phyloP scores from a whole-genome alignment of 23 red algal genomes.

The Gracilaria caudata region DNA sequence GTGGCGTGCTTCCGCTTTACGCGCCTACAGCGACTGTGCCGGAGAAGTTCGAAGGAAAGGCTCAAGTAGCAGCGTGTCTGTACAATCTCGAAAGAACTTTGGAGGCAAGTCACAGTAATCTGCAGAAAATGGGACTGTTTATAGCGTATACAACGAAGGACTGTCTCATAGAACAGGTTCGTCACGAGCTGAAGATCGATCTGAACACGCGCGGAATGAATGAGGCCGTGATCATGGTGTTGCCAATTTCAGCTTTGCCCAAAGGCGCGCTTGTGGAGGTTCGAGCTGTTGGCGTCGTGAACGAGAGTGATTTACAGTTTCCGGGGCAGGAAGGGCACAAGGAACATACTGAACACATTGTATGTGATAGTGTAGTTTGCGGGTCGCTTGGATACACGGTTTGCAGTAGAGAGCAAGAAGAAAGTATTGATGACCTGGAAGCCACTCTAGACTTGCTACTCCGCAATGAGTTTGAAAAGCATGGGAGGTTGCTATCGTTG shows the following conservation, averaged over 20 bases:
- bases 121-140: slow-evolving; percentile 43
- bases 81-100: slow-evolving; percentile 76
- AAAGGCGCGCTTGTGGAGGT: slow-evolving; percentile 72
- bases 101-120: slow-evolving; percentile 36
- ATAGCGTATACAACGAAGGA: slow-evolving; percentile 40
- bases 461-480: neutral
- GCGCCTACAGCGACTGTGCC: slow-evolving; percentile 68
- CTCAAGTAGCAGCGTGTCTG: slow-evolving; percentile 59
- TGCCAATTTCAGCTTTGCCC: slow-evolving; percentile 61
- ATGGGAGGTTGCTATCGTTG: neutral
- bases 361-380: neutral
- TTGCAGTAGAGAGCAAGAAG: neutral
- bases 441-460: neutral
- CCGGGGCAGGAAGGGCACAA: neutral
- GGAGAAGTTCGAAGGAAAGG: slow-evolving; percentile 13
- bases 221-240: slow-evolving; percentile 1
- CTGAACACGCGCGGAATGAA: neutral
- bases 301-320: slow-evolving; percentile 3
- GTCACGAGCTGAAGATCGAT: neutral
- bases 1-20: slow-evolving; percentile 80
- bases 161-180: neutral
- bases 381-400: slow-evolving; percentile 7
- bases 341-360: neutral
- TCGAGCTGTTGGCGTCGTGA: slow-evolving; percentile 42
- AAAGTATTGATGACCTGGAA: neutral